Percentiles rank a stretch among this genome's conserved stretches.
phyloP scores from a whole-genome alignment of 805 yeast species.

The Starmerella bombicola region DNA sequence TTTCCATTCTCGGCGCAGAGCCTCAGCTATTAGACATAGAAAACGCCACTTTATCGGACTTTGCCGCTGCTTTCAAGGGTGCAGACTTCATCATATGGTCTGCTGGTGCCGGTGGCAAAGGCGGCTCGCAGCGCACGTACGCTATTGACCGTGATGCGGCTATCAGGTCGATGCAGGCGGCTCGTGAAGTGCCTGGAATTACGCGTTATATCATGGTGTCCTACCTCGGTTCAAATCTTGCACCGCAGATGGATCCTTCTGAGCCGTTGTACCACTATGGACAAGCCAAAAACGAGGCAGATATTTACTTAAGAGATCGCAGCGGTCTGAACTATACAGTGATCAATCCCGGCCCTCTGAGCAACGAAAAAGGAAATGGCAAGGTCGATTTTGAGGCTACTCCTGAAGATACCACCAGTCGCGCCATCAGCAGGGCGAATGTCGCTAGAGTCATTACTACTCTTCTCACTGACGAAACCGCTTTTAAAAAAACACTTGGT shows the following conservation, averaged over 20 bases:
- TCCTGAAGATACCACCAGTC: slow-evolving; percentile 13
- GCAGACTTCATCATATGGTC: slow-evolving; percentile 46
- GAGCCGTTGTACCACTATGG: slow-evolving; percentile 38
- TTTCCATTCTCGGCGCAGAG: slow-evolving; percentile 31
- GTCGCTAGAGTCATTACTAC: slow-evolving; percentile 38
- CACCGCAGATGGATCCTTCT: slow-evolving; percentile 36
- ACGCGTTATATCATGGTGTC: slow-evolving; percentile 42
- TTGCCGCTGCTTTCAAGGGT: slow-evolving; percentile 34
- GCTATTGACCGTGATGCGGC: slow-evolving; percentile 53
- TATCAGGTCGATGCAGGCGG: slow-evolving; percentile 44
- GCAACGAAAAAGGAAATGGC: slow-evolving; percentile 35
- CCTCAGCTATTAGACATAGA: slow-evolving; percentile 33
- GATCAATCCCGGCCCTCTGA: slow-evolving; percentile 40
- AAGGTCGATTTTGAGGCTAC: slow-evolving; percentile 30
- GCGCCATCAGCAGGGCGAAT: slow-evolving; percentile 36
- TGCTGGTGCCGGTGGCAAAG: slow-evolving; percentile 50
- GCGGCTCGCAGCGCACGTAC: slow-evolving; percentile 35
- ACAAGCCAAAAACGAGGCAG: slow-evolving; percentile 53
- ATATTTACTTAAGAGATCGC: slow-evolving; percentile 32
- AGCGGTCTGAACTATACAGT: slow-evolving; percentile 42
- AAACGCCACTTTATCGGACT: slow-evolving; percentile 26
- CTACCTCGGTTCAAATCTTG: slow-evolving; percentile 40
- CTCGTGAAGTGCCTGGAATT: slow-evolving; percentile 33
- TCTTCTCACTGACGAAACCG: slow-evolving; percentile 17
- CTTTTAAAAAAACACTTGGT: slow-evolving; percentile 7